These are phyloP conservation scores for Schizonepeta tenuifolia DNA, from an alignment of 257 asterid species.

Conservation along the genomic window DNA sequence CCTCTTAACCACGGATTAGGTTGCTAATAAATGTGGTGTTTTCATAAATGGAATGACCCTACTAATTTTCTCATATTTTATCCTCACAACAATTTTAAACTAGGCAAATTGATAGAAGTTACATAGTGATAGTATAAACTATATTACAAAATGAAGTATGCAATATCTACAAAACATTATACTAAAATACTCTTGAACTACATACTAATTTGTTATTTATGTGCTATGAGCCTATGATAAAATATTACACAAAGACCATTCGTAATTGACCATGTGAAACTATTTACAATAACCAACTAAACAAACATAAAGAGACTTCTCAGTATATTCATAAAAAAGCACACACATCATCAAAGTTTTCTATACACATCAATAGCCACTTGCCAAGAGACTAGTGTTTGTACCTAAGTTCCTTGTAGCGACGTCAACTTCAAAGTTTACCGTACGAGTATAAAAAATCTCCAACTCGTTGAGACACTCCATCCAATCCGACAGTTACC, in stretches of 20 bases:
- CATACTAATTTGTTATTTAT: not conserved
- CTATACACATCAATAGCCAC: not conserved
- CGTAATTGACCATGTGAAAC: too few species aligned
- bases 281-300: not conserved
- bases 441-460: slow-evolving; percentile 42
- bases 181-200: not conserved
- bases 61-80: too few species aligned
- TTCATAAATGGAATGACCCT: too few species aligned
- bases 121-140: not conserved
- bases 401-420: slow-evolving; percentile 52
- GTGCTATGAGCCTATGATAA: not conserved
- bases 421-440: slow-evolving; percentile 56
- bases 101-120: too few species aligned
- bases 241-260: not conserved
- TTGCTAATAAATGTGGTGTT: too few species aligned
- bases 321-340: not conserved
- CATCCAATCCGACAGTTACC: slow-evolving; percentile 65
- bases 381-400: not conserved
- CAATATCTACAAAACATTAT: not conserved
- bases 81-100: too few species aligned
- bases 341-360: not conserved
- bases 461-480: slow-evolving; percentile 70
- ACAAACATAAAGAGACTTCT: not conserved
- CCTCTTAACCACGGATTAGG: too few species aligned
- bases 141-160: not conserved